Evolutionary conservation across 257 asterid species (phyloP), one percentile per base, ranked within the genome.

Genomic region (Ilex asprella): DNA sequence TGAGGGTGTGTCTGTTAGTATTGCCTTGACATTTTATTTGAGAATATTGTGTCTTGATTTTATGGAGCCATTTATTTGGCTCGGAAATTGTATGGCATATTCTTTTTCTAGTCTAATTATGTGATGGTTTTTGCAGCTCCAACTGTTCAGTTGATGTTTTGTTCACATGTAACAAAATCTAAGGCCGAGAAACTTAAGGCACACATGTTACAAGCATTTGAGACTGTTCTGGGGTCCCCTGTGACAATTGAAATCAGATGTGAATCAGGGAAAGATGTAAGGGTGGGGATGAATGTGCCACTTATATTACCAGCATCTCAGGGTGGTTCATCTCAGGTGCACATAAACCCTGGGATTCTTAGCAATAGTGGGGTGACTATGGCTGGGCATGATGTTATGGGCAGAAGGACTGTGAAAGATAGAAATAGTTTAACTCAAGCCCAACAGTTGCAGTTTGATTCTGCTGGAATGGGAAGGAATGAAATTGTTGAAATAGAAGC

Each of bases 191-290:
- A 81, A 68, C 84, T 80, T 43, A 75, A 84, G 73, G 49, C 75
- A 39, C 87, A 89, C 76, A 82, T 92, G 62, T 68, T 85, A 72
- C 95, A 83, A 76, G 97, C 96, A 58, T 92, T 92, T 61, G 99
- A 89, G 78, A 74, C 85, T 0, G 96, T 87, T 75, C 89, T 92
- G 63, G 77, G 82, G 62, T 82, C 91, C 53, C 91, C 92, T 2
- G 89, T 92, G 71, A 82, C 87, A 2, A 72, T 93, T 35, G 99
- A 93, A 75, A 87, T 93, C 64, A 76, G 87, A 77, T 76, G 81
- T 30, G 94, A 86, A 72, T 65, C 94, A 7, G 74, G 78, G 60
- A 61, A 71, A 64, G 90, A 82, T 44, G 64, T 51, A 30, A 75
- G 73, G 51, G 51, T 39, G 29, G 79, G 79, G 5, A 14, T 46